phyloP scores from a whole-genome alignment of 2,329 filamentous ascomycete species.

The Microcyclospora pomicola region DNA sequence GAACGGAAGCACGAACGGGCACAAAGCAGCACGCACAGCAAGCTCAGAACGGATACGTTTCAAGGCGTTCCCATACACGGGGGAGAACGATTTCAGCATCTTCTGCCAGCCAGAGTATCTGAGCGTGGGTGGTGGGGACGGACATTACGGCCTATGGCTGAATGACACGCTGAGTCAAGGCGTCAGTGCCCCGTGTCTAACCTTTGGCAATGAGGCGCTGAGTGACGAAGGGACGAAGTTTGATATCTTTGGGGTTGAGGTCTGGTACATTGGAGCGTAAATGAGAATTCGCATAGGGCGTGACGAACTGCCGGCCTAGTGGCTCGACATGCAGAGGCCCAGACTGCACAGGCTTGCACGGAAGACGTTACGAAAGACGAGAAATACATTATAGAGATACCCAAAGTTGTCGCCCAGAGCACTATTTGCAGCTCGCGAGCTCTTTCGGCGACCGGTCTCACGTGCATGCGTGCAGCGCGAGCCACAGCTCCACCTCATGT shows the following conservation, averaged over 20 bases:
- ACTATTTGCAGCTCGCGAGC: too few species aligned
- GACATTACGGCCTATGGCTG: slow-evolving; percentile 86
- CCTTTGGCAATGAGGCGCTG: slow-evolving; percentile 86
- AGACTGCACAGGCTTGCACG: too few species aligned
- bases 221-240: slow-evolving; percentile 92
- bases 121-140: slow-evolving; percentile 73
- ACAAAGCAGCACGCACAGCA: slow-evolving; percentile 19
- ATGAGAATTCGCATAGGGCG: neutral
- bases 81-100: slow-evolving; percentile 92
- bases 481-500: too few species aligned
- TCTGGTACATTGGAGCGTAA: slow-evolving; percentile 72
- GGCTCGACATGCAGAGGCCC: too few species aligned
- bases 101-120: slow-evolving; percentile 78
- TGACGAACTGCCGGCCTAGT: neutral
- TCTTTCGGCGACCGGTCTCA: too few species aligned
- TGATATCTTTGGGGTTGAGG: slow-evolving; percentile 74
- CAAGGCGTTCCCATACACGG: slow-evolving; percentile 93
- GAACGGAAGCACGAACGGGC: slow-evolving; percentile 11
- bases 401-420: too few species aligned
- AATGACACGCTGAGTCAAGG: slow-evolving; percentile 74
- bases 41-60: slow-evolving; percentile 72
- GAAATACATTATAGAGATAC: too few species aligned
- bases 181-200: slow-evolving; percentile 70
- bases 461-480: too few species aligned
- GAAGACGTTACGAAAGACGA: too few species aligned